Evolutionary conservation across 331 rosid genomes (phyloP).

Genomic region (Quercus lobata): DNA sequence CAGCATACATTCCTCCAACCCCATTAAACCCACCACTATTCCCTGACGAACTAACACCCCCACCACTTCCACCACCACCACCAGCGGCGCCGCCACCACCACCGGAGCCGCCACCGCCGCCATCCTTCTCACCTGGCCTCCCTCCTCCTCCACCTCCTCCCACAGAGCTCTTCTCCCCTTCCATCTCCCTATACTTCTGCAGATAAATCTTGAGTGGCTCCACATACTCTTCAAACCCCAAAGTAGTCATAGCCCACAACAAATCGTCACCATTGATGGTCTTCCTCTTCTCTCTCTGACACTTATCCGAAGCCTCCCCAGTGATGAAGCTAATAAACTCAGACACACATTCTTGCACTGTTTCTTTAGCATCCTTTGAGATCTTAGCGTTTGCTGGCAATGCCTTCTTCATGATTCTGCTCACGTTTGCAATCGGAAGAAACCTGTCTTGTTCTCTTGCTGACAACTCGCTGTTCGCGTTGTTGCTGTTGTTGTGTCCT

Average conservation of each 20-base stretch:
- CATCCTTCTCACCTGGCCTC: conserved; percentile 39
- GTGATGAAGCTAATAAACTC: conserved; percentile 71
- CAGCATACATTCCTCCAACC: conserved; percentile 52
- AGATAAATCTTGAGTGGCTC: conserved; percentile 61
- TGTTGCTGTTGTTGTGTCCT: conserved; percentile 34
- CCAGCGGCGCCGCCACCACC: conserved; percentile 21
- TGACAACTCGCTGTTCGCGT: conserved; percentile 36
- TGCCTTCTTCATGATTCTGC: conserved; percentile 74
- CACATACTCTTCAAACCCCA: conserved; percentile 65
- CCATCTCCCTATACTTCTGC: conserved; percentile 62
- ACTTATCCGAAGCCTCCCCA: conserved; percentile 69
- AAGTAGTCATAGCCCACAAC: conserved; percentile 70
- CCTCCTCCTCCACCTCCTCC: background rate
- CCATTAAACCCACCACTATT: conserved; percentile 31
- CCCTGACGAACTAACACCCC: conserved; percentile 17
- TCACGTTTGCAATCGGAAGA: conserved; percentile 69
- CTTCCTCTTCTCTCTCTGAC: conserved; percentile 70
- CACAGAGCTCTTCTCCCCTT: conserved; percentile 48
- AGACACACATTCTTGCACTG: conserved; percentile 64
- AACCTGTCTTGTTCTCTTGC: conserved; percentile 59
- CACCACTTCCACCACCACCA: conserved; percentile 25
- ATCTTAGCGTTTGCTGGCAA: conserved; percentile 69
- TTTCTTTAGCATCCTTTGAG: conserved; percentile 67
- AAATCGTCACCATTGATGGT: conserved; percentile 70
- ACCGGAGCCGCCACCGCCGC: conserved; percentile 4